These are phyloP conservation scores for Scalesia atractyloides DNA, from an alignment of 129 eudicot genomes.

Conservation along the genomic window DNA sequence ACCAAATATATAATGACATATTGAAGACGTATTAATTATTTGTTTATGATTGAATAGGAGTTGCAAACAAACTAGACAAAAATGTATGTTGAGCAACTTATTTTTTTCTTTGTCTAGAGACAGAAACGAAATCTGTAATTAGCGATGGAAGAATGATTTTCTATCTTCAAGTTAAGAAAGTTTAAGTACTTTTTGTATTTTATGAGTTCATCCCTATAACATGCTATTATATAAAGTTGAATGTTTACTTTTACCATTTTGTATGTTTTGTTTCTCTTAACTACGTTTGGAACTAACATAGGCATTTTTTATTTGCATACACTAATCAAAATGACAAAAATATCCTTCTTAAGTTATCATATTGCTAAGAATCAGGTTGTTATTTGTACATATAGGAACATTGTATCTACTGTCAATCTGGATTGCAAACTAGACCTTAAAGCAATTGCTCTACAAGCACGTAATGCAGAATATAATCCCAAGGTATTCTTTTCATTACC, in stretches of 20 bases:
- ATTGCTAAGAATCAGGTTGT: slow-evolving; percentile 13
- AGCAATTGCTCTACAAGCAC: slow-evolving; percentile 55
- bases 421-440: slow-evolving; percentile 56
- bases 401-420: slow-evolving; percentile 53
- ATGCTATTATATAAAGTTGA: background rate
- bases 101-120: background rate
- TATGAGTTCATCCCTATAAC: background rate
- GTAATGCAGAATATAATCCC: slow-evolving; percentile 51
- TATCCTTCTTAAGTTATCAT: slow-evolving; percentile 15
- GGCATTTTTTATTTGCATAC: slow-evolving; percentile 1
- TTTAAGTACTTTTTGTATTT: background rate
- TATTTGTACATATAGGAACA: slow-evolving; percentile 41
- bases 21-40: background rate
- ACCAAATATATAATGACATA: background rate
- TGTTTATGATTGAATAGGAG: background rate
- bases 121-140: background rate
- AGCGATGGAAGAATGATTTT: background rate
- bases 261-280: slow-evolving; percentile 4
- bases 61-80: background rate
- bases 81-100: background rate
- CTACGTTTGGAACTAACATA: background rate
- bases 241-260: background rate
- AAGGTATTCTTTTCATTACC: slow-evolving; percentile 25
- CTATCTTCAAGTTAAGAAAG: background rate
- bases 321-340: slow-evolving; percentile 4